Evolutionary conservation across 2,329 filamentous ascomycete species (phyloP), one percentile per base, ranked within the genome.

Genomic region (Aspergillus sp.): DNA sequence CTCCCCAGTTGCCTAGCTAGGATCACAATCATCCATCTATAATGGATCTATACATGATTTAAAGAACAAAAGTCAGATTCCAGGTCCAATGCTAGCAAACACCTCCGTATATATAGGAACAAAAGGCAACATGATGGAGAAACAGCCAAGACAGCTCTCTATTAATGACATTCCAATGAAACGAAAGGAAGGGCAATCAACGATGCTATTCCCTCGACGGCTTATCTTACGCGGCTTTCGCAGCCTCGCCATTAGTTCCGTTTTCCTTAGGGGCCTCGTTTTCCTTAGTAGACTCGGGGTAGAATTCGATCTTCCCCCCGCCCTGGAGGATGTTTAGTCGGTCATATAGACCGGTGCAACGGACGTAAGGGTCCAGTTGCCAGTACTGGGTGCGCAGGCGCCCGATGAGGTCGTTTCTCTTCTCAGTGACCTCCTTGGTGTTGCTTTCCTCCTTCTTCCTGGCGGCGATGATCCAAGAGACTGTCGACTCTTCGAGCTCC

Each of bases 281-380:
- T 8, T 31, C 27, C 27, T 31, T 31, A 31, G 27, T 31, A 31
- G 27, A 4, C 27, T 31, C 27, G 27, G 47, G 81, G 68, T 96
- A 95, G 74, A 90, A 93, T 37, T 90, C 79, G 44, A 93, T 76
- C 68, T 82, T 82, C 1, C 92, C 93, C 11, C 81, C 86, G 1
- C 81, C 76, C 59, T 84, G 78, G 46, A 98, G 81, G 59, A 95
- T 78, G 1, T 92, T 90, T 12, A 82, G 83, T 59, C 95, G 85
- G 73, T 99, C 95, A 67, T 96, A 97, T 60, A 91, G 76, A n/a
- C 87, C 90, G 68, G 88, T 83, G 12, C 93, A 91, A 40, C 95
- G 82, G 31, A 98, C 73, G 72, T 93, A 96, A 0, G 91, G 91
- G 76, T 99, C 95, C 52, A 97, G 75, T 40, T 83, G 82, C 93